These are phyloP conservation scores for Sicyos edulis DNA, from an alignment of 306 rosid species.

Conservation along the genomic window DNA sequence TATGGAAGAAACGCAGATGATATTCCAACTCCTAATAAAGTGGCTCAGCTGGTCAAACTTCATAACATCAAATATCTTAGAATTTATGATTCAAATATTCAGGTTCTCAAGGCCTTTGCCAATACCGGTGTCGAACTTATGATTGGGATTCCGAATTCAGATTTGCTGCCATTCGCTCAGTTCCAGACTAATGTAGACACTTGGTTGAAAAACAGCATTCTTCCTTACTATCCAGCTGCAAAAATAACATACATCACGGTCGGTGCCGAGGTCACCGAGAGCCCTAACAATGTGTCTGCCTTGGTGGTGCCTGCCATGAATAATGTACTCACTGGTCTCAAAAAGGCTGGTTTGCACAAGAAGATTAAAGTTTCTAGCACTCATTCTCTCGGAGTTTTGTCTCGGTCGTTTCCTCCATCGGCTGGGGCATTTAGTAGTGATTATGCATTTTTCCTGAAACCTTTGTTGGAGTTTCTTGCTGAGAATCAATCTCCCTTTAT, in stretches of 20 bases:
- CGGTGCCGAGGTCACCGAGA: slow-evolving; percentile 91
- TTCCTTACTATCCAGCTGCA: slow-evolving; percentile 82
- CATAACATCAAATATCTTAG: slow-evolving; percentile 76
- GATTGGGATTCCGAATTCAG: slow-evolving; percentile 81
- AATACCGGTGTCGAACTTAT: slow-evolving; percentile 83
- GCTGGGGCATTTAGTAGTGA: slow-evolving; percentile 93
- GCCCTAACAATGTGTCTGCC: slow-evolving; percentile 52
- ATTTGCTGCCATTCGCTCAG: slow-evolving; percentile 78
- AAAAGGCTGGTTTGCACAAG: slow-evolving; percentile 68
- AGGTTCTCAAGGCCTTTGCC: slow-evolving; percentile 90
- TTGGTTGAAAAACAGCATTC: slow-evolving; percentile 82
- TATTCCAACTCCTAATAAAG: slow-evolving; percentile 94
- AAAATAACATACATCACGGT: slow-evolving; percentile 87
- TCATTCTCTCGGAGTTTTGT: slow-evolving; percentile 91
- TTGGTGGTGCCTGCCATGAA: slow-evolving; percentile 85
- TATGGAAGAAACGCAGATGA: slow-evolving; percentile 97
- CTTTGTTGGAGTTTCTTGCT: slow-evolving; percentile 88
- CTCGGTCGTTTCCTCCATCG: slow-evolving; percentile 94
- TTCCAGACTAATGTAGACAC: slow-evolving; percentile 85
- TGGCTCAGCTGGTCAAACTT: slow-evolving; percentile 72
- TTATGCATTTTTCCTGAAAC: slow-evolving; percentile 79
- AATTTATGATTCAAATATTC: slow-evolving; percentile 76
- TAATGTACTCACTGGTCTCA: slow-evolving; percentile 73
- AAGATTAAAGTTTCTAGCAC: slow-evolving; percentile 84
- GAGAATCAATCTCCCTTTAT: slow-evolving; percentile 91